phyloP scores from a whole-genome alignment of 2,329 filamentous ascomycete genomes.

The Aspergillus novofumigatus region DNA sequence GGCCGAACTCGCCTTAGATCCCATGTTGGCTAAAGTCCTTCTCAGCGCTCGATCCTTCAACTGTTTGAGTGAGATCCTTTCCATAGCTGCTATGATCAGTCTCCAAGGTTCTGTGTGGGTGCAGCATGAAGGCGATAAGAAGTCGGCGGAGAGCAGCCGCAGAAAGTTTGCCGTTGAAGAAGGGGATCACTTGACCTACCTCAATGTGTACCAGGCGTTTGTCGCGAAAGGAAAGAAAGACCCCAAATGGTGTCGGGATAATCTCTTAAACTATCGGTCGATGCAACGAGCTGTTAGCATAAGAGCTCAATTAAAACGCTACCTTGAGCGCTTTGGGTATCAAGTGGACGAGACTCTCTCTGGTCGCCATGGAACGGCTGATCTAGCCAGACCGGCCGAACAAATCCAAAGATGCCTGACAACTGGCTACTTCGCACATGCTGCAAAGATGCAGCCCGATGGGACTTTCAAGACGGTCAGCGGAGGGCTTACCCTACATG shows the following conservation, averaged over 20 bases:
- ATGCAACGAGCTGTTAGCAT: conserved; percentile 81
- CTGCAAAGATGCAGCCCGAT: conserved; percentile 88
- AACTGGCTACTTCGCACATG: conserved; percentile 87
- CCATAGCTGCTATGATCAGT: conserved; percentile 90
- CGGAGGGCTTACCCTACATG: conserved; percentile 71
- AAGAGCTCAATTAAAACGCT: conserved; percentile 77
- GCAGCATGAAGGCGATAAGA: conserved; percentile 71
- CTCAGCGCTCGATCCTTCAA: conserved; percentile 70
- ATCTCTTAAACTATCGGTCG: conserved; percentile 81
- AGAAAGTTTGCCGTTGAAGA: conserved; percentile 87
- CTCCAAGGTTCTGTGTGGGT: conserved; percentile 81
- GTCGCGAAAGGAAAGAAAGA: conserved; percentile 78
- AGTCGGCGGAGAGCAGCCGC: conserved; percentile 66
- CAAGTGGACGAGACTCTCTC: conserved; percentile 58
- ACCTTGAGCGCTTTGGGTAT: conserved; percentile 80
- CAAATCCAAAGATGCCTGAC: conserved; percentile 81
- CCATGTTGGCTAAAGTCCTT: conserved; percentile 90
- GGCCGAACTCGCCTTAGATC: conserved; percentile 89
- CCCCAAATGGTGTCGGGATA: conserved; percentile 78
- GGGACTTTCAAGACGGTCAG: conserved; percentile 85
- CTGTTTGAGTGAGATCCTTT: conserved; percentile 81
- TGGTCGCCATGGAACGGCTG: conserved; percentile 26
- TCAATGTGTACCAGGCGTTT: conserved; percentile 92
- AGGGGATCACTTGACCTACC: conserved; percentile 85
- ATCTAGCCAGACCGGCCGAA: conserved; percentile 56